Percentiles rank a stretch among this genome's conserved stretches.
Evolutionary conservation across 495 filamentous ascomycete species (phyloP).

Genomic region (Trypethelium eluteriae): DNA sequence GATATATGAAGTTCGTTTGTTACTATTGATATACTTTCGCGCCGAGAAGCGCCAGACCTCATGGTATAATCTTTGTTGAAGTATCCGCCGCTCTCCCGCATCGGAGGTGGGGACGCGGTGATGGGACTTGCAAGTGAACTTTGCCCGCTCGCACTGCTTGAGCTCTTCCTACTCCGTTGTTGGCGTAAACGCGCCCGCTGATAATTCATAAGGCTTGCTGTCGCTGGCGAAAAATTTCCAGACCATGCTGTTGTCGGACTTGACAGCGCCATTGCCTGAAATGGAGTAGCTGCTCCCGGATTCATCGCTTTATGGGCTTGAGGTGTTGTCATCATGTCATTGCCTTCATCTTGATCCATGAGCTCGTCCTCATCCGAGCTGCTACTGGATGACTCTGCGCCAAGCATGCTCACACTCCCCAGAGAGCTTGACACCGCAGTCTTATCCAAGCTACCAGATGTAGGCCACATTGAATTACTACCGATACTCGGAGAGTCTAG

Average conservation of each 20-base stretch:
- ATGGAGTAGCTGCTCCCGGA: slow-evolving; percentile 44
- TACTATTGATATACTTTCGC: slow-evolving; percentile 79
- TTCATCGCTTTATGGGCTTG: slow-evolving; percentile 48
- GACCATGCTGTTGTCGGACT: slow-evolving; percentile 49
- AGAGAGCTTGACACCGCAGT: slow-evolving; percentile 74
- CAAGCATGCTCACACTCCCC: slow-evolving; percentile 73
- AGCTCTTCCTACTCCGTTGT: slow-evolving; percentile 54
- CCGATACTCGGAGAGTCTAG: slow-evolving; percentile 41
- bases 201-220: slow-evolving; percentile 66
- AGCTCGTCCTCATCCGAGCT: slow-evolving; percentile 68
- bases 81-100: slow-evolving; percentile 46
- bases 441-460: slow-evolving; percentile 51
- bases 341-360: slow-evolving; percentile 73
- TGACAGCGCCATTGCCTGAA: slow-evolving; percentile 37
- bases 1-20: slow-evolving; percentile 82
- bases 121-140: slow-evolving; percentile 61
- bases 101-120: slow-evolving; percentile 54
- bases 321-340: slow-evolving; percentile 63
- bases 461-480: slow-evolving; percentile 40
- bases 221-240: slow-evolving; percentile 49
- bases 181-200: slow-evolving; percentile 55
- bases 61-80: slow-evolving; percentile 33
- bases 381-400: slow-evolving; percentile 67
- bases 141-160: slow-evolving; percentile 62
- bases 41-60: slow-evolving; percentile 33